A percentile compares a stretch with the other conserved stretches of the same genome.
Evolutionary conservation across 2,329 filamentous ascomycete genomes (phyloP).

Genomic region (Biscogniauxia marginata): DNA sequence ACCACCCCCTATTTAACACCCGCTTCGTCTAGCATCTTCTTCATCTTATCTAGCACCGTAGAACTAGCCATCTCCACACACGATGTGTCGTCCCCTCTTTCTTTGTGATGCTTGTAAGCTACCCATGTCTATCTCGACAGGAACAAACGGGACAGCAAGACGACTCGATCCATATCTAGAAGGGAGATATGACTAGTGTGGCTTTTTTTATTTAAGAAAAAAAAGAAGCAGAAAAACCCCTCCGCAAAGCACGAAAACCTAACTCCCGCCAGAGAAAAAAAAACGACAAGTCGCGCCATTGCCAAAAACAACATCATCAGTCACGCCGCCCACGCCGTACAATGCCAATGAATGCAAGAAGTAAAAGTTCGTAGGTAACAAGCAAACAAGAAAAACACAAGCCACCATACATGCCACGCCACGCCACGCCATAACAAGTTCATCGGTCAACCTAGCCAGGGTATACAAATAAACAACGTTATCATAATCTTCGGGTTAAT

Average conservation of each 20-base stretch:
- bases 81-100: neutral
- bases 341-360: neutral
- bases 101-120: neutral
- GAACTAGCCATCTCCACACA: neutral
- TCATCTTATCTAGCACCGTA: neutral
- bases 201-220: neutral
- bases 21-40: too few species aligned
- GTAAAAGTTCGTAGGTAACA: neutral
- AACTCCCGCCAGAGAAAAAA: neutral
- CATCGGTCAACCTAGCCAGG: slow-evolving; percentile 8
- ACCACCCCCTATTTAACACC: too few species aligned
- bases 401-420: neutral
- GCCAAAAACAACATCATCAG: neutral
- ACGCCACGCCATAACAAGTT: slow-evolving; percentile 7
- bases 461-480: slow-evolving; percentile 6
- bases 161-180: neutral
- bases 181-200: neutral
- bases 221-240: neutral
- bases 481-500: slow-evolving; percentile 19
- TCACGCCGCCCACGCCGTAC: neutral
- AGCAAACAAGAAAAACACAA: neutral
- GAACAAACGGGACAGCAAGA: neutral
- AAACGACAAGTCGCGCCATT: neutral
- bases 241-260: neutral
- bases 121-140: neutral